Evolutionary conservation across 768 basidiomycete species (phyloP).

Genomic region (Hygrophorus russula): DNA sequence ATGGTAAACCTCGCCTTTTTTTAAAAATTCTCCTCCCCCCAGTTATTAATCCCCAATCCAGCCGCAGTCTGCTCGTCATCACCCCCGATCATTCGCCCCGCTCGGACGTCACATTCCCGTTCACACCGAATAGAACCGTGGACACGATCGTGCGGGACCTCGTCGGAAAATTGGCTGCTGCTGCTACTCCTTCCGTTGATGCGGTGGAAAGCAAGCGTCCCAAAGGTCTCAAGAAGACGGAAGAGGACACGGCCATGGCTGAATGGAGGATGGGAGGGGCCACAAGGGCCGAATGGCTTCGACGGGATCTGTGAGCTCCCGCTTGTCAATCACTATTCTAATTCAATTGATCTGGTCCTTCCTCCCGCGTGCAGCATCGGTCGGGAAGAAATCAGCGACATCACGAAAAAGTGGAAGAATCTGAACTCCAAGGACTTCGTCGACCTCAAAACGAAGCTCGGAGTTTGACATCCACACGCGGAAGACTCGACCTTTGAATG

Average conservation of each 20-base stretch:
- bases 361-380: constrained; percentile 31
- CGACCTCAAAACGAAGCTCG: constrained; percentile 40
- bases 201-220: not conserved
- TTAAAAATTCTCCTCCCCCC: too few relatives aligned
- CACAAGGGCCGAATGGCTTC: constrained; percentile 44
- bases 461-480: constrained; percentile 27
- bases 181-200: constrained; percentile 14
- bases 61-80: constrained; percentile 36
- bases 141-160: constrained; percentile 41
- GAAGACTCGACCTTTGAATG: too few relatives aligned
- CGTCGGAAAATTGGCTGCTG: constrained; percentile 33
- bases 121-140: constrained; percentile 50
- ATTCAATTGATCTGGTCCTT: constrained; percentile 1
- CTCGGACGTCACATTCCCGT: constrained; percentile 41
- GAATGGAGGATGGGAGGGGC: constrained; percentile 43
- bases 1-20: constrained; percentile 17
- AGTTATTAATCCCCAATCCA: too few relatives aligned
- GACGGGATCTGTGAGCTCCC: constrained; percentile 37
- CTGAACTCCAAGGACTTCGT: constrained; percentile 42
- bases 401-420: constrained; percentile 37
- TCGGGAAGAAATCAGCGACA: constrained; percentile 39
- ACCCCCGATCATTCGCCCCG: constrained; percentile 45
- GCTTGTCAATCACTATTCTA: not conserved
- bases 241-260: constrained; percentile 17
- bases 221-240: constrained; percentile 29